Evolutionary conservation across 2,329 filamentous ascomycete genomes (phyloP), one percentile per base, ranked within the genome.

Genomic region (Chaetomium sp.): DNA sequence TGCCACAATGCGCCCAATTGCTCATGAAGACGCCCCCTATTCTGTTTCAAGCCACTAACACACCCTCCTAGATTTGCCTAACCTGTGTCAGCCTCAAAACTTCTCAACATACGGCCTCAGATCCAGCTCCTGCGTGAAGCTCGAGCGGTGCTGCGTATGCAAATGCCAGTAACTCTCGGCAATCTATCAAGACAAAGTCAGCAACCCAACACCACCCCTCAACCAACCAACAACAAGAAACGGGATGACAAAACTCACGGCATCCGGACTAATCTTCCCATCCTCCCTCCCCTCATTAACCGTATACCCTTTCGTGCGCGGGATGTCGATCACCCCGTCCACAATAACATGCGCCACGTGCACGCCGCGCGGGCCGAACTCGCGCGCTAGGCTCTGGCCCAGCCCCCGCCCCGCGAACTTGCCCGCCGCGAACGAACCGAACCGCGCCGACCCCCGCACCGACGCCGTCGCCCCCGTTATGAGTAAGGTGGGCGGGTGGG

Each of bases 391-490:
- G 38, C 86, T 90, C 76, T 94, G 91, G 0, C 85, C 83, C 58
- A 96, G 78, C 0, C 89, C 91, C 35, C 93, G 83, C 70, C 90
- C 79, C 4, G 91, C 92, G 74, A 92, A 96, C 75, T 96, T 96
- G 31, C 89, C 90, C 2, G 87, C 85, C 0, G 92, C 89, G 73
- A 97, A 96, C 8, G 84, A 79, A 1, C 87, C 80, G 75, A 92
- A 90, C 13, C 81, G 79, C 0, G 91, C 87, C 12, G 87, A 89
- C 4, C 90, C 90, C 71, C 88, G 90, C 21, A 94, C 70, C 0
- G 89, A 91, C 0, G 92, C 93, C 0, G 93, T 96, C 0, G 93
- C 92, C 35, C 93, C 93, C 0, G 93, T 96, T 77, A 96, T 90
- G 72, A 97, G 89, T 23, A 97, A 80, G 0, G 90, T 89, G 0